Base-by-base conservation (phyloP, 2,329 filamentous ascomycete species). In the Sclerotinia spermophila region DNA sequence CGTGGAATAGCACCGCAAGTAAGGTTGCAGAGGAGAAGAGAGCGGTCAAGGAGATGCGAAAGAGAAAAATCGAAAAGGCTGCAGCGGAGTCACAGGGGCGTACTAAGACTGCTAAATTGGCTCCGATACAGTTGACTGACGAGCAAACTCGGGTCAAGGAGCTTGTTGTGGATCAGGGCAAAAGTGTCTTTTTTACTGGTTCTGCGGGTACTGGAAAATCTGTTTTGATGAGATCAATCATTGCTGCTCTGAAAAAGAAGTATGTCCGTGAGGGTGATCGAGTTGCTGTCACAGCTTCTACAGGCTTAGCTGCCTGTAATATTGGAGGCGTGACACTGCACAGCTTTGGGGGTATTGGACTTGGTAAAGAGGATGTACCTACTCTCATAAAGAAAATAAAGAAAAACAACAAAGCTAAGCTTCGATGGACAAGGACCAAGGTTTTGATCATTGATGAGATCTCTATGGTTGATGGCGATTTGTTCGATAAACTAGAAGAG, bases 151-250 rank as follows among this genome's bases (percentile, higher is more conserved):
- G 92, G 71, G 93, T 99, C 17, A 84, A 96, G 71, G 89, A 93
- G 60, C 84, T 97, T 30, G 95, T 99, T 15, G 86, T 93, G 11
- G 87, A 96, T 33, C 83, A 92, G 73, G 87, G 87, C 71, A 91
- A 94, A 80, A 98, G 95, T 76, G 94, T 97, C 3, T 99, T 99
- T 83, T 99, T 99, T 80, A 99, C 96, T 1, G 96, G 96, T 76
- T 97, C 96, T 71, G 96, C 96, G 71, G 94, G 91, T 84, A 97
- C 96, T 6, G 96, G 96, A 80, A 99, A 99, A 84, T 99, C 96
- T 1, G 95, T 99, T 5, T 82, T 99, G 71, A 93, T 99, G 86
- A 88, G 94, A 74, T 90, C 96, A 74, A 97, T 98, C 72, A 98
- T 99, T 76, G 83, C 87, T 7, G 89, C 92, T 5, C 79, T 99